Percentiles rank a stretch among this genome's conserved stretches.
phyloP scores from a whole-genome alignment of 495 filamentous ascomycete genomes.

The Aspergillus ellipticus region DNA sequence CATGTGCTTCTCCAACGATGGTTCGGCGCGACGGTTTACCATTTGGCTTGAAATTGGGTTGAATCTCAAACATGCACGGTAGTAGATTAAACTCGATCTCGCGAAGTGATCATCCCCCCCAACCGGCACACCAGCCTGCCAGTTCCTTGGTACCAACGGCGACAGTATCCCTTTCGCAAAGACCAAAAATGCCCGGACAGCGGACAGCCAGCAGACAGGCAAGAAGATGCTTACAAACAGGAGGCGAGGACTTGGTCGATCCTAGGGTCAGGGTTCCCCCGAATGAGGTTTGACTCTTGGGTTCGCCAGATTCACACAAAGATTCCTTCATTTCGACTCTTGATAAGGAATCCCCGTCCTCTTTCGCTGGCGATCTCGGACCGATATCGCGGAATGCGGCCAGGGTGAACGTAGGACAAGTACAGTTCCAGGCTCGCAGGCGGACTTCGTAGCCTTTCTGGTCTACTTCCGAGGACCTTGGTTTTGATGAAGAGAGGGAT shows the following conservation, averaged over 20 bases:
- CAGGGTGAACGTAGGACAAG: slow-evolving; percentile 78
- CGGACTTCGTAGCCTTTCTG: slow-evolving; percentile 63
- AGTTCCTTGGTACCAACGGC: slow-evolving; percentile 61
- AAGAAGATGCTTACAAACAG: slow-evolving; percentile 85
- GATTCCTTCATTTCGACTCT: neutral
- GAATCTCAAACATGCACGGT: too few species aligned
- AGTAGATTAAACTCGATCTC: too few species aligned
- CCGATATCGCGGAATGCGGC: slow-evolving; percentile 51
- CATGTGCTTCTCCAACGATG: neutral
- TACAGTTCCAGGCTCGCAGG: slow-evolving; percentile 80
- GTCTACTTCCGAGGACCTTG: slow-evolving; percentile 20
- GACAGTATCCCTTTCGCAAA: slow-evolving; percentile 31
- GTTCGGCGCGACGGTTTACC: too few species aligned
- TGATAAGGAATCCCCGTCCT: neutral
- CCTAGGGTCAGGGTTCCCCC: slow-evolving; percentile 46
- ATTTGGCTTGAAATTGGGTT: too few species aligned
- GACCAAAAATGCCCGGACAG: slow-evolving; percentile 54
- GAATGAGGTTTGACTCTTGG: slow-evolving; percentile 33
- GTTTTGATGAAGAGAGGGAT: neutral
- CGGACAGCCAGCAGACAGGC: slow-evolving; percentile 75
- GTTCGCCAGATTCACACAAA: too few species aligned
- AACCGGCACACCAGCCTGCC: slow-evolving; percentile 73
- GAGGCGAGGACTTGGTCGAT: slow-evolving; percentile 36
- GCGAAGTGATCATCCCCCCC: slow-evolving; percentile 36
- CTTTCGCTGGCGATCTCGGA: neutral